Evolutionary conservation across 192 early-diverging fungal genomes (phyloP).

Genomic region (Lobosporangium transversale): DNA sequence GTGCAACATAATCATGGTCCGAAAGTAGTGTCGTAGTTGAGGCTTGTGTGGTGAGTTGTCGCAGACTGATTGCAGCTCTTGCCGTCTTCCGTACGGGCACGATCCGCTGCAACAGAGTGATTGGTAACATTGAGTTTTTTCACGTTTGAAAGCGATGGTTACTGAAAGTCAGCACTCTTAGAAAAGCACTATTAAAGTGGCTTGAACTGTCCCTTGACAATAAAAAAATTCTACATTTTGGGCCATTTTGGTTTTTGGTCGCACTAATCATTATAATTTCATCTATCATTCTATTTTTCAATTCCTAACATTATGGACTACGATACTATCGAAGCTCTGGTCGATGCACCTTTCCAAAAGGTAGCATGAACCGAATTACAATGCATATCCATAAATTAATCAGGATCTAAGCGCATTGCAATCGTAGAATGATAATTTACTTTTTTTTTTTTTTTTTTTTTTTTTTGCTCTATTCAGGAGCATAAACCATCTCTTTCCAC

Average conservation of each 20-base stretch:
- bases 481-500: constrained; percentile 12
- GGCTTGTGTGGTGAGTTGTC: neutral
- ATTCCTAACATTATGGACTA: too few species aligned
- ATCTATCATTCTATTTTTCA: too few species aligned
- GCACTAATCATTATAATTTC: too few species aligned
- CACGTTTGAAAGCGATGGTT: too few species aligned
- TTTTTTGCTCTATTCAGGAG: constrained; percentile 32
- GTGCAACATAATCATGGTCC: constrained; percentile 24
- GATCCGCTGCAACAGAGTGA: neutral
- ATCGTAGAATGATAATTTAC: constrained; percentile 2
- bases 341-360: constrained; percentile 71
- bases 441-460: constrained; percentile 1
- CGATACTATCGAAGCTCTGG: constrained; percentile 64
- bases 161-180: too few species aligned
- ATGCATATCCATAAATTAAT: neutral
- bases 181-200: too few species aligned
- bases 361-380: constrained; percentile 21
- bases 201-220: too few species aligned
- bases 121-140: constrained; percentile 8
- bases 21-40: neutral
- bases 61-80: neutral
- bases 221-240: too few species aligned
- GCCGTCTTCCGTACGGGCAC: neutral
- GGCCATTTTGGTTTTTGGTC: too few species aligned
- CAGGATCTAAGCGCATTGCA: neutral